phyloP scores from a whole-genome alignment of 176 grass and related monocot species.

The Neostapfia colusana region DNA sequence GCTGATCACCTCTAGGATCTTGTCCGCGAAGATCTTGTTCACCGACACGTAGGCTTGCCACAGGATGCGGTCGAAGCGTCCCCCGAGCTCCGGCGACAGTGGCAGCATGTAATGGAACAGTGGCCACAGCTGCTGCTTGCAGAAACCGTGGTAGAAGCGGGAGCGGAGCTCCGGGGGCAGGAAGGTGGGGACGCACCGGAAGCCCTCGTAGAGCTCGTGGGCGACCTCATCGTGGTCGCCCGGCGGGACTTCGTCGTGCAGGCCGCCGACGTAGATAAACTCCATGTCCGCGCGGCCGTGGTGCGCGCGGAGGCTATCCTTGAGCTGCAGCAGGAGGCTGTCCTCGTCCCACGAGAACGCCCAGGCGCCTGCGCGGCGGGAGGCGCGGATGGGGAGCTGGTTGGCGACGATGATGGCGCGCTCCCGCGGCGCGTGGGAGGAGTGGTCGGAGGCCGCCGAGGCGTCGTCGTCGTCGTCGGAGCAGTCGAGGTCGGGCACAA shows the following conservation, averaged over 20 bases:
- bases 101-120: slow-evolving; percentile 99
- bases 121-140: slow-evolving; percentile 98
- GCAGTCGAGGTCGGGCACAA: slow-evolving; percentile 79
- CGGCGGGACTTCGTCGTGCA: slow-evolving; percentile 65
- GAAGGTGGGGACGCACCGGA: slow-evolving; percentile 83
- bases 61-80: slow-evolving; percentile 74
- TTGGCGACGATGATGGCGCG: slow-evolving; percentile 94
- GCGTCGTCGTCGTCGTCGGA: slow-evolving; percentile 52
- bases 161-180: slow-evolving; percentile 63
- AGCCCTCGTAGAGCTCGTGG: slow-evolving; percentile 62
- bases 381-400: slow-evolving; percentile 77
- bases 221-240: slow-evolving; percentile 73
- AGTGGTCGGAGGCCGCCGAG: slow-evolving; percentile 56
- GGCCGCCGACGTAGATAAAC: slow-evolving; percentile 87
- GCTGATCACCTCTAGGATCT: slow-evolving; percentile 94
- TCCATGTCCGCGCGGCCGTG: slow-evolving; percentile 59
- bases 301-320: slow-evolving; percentile 61
- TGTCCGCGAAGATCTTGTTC: slow-evolving; percentile 95
- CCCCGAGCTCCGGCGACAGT: slow-evolving; percentile 83
- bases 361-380: slow-evolving; percentile 45
- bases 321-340: slow-evolving; percentile 80
- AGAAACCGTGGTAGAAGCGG: slow-evolving; percentile 91
- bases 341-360: slow-evolving; percentile 80
- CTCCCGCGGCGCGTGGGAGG: slow-evolving; percentile 50
- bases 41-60: slow-evolving; percentile 95